phyloP scores from a whole-genome alignment of 75 land plant species.

The Selaginella tamariscina region DNA sequence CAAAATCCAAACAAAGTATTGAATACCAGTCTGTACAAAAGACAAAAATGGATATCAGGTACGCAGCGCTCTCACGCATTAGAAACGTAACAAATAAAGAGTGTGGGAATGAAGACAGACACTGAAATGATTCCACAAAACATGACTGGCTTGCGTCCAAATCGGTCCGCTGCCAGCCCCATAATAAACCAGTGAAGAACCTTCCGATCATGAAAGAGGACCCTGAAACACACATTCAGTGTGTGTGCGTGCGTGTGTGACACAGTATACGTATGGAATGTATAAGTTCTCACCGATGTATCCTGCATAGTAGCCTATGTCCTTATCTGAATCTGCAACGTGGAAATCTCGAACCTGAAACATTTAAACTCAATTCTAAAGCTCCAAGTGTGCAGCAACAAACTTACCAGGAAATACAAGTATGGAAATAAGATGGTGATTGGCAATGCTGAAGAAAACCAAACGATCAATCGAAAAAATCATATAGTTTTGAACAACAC shows the following conservation, averaged over 20 bases:
- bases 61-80: background rate
- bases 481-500: background rate
- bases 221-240: constrained; percentile 38
- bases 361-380: background rate
- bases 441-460: constrained; percentile 36
- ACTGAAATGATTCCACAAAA: constrained; percentile 31
- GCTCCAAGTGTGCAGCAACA: too few species aligned
- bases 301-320: constrained; percentile 61
- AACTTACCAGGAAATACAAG: constrained; percentile 41
- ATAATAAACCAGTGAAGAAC: constrained; percentile 37
- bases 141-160: constrained; percentile 58
- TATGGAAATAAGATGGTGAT: constrained; percentile 39
- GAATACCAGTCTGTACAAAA: constrained; percentile 13
- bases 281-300: constrained; percentile 33
- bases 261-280: background rate
- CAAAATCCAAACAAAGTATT: constrained; percentile 71
- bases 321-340: constrained; percentile 38
- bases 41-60: background rate
- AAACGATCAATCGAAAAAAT: too few species aligned
- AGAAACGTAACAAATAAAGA: background rate
- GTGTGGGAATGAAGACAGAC: constrained; percentile 33
- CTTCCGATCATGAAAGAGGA: constrained; percentile 62
- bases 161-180: constrained; percentile 59
- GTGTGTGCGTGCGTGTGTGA: too few species aligned
- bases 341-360: constrained; percentile 49